Evolutionary conservation across 1,139 yeast genomes (phyloP).

Genomic region (Zygoascus sp.): DNA sequence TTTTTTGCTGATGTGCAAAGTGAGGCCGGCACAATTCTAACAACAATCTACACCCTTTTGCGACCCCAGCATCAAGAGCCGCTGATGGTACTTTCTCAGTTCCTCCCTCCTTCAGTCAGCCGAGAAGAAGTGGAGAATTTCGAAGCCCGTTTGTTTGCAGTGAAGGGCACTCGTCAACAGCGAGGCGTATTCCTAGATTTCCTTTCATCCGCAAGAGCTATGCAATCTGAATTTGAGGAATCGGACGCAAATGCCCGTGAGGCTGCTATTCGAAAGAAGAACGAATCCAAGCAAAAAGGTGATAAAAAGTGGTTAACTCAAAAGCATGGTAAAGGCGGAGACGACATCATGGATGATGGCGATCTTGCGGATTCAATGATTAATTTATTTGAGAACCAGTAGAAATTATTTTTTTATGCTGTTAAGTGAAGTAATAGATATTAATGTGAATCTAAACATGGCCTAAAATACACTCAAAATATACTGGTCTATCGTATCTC

Average conservation of each 20-base stretch:
- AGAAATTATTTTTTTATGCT: background rate
- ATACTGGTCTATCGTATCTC: background rate
- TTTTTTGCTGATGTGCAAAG: slow-evolving; percentile 82
- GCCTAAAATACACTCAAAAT: background rate
- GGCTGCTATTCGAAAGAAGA: slow-evolving; percentile 35
- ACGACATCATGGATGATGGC: slow-evolving; percentile 49
- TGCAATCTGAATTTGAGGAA: slow-evolving; percentile 33
- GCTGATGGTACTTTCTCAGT: slow-evolving; percentile 35
- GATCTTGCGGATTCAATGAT: slow-evolving; percentile 20
- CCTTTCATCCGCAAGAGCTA: slow-evolving; percentile 39
- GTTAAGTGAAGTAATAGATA: background rate
- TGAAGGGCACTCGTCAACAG: slow-evolving; percentile 62
- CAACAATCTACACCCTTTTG: slow-evolving; percentile 70
- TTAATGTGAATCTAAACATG: slow-evolving; percentile 2
- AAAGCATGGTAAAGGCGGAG: slow-evolving; percentile 50
- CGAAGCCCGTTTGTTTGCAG: slow-evolving; percentile 50
- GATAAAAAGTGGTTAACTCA: slow-evolving; percentile 32
- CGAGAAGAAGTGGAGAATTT: slow-evolving; percentile 36
- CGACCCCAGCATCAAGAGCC: slow-evolving; percentile 52
- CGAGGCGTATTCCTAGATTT: slow-evolving; percentile 69
- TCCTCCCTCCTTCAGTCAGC: slow-evolving; percentile 40
- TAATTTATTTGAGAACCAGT: slow-evolving; percentile 19
- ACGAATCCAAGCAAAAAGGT: slow-evolving; percentile 29
- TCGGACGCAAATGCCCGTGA: slow-evolving; percentile 41
- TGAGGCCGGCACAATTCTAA: slow-evolving; percentile 85